A percentile compares a stretch with the other conserved stretches of the same genome.
These are phyloP conservation scores for Colletotrichum cuscutae DNA, from an alignment of 2,329 filamentous ascomycete genomes.

Conservation along the genomic window DNA sequence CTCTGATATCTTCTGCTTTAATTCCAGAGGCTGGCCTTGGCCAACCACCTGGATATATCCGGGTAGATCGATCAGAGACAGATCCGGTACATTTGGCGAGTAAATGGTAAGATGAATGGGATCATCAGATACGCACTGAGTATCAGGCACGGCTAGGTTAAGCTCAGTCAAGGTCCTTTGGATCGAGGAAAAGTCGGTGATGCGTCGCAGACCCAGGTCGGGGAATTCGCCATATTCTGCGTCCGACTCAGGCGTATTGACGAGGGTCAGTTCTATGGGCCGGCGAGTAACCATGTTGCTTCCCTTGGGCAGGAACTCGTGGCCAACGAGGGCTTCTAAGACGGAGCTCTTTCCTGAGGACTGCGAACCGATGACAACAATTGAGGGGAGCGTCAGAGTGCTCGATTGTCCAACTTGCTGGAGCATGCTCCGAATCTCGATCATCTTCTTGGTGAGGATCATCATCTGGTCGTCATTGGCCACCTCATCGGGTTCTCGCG, in stretches of 20 bases:
- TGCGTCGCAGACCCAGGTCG: slow-evolving; percentile 86
- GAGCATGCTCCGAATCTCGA: slow-evolving; percentile 93
- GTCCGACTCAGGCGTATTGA: slow-evolving; percentile 90
- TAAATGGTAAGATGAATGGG: slow-evolving; percentile 96
- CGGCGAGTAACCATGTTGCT: slow-evolving; percentile 97
- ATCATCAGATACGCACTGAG: slow-evolving; percentile 94
- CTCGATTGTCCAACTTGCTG: slow-evolving; percentile 93
- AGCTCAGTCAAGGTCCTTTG: slow-evolving; percentile 95
- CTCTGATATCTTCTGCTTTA: slow-evolving; percentile 96
- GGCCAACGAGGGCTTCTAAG: slow-evolving; percentile 94
- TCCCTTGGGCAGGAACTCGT: slow-evolving; percentile 98
- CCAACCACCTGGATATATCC: slow-evolving; percentile 98
- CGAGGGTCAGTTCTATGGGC: slow-evolving; percentile 93
- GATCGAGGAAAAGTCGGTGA: slow-evolving; percentile 91
- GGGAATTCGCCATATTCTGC: slow-evolving; percentile 97
- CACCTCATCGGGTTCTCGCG: slow-evolving; percentile 69
- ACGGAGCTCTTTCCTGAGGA: slow-evolving; percentile 99
- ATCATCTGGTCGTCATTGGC: slow-evolving; percentile 99
- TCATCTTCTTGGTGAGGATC: slow-evolving; percentile 99
- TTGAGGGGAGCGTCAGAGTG: slow-evolving; percentile 88
- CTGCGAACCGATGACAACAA: slow-evolving; percentile 98
- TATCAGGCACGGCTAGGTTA: slow-evolving; percentile 90
- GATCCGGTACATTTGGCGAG: slow-evolving; percentile 92
- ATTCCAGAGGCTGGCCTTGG: slow-evolving; percentile 86
- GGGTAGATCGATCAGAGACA: slow-evolving; percentile 95